These are phyloP conservation scores for Pichia sporocuriosa DNA, from an alignment of 805 yeast genomes.

Conservation along the genomic window DNA sequence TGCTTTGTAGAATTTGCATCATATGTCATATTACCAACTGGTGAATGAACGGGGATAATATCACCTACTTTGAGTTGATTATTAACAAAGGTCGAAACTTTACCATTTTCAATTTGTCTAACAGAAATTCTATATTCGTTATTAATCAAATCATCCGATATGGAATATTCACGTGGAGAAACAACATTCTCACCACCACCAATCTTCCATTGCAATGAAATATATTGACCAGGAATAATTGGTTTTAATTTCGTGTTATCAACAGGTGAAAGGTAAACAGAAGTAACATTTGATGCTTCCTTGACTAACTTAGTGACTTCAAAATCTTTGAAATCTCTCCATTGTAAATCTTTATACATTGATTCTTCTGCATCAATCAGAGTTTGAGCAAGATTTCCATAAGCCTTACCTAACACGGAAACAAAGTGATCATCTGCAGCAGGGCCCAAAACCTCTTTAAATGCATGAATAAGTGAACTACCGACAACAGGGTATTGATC, in stretches of 20 bases:
- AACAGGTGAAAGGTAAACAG: slow-evolving; percentile 43
- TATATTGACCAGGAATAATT: slow-evolving; percentile 39
- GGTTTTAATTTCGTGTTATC: slow-evolving; percentile 29
- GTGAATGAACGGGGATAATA: slow-evolving; percentile 45
- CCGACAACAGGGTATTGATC: slow-evolving; percentile 68
- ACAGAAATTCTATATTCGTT: slow-evolving; percentile 54
- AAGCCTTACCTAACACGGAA: slow-evolving; percentile 62
- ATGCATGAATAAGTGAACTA: slow-evolving; percentile 43
- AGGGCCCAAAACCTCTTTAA: slow-evolving; percentile 47
- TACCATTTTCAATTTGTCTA: slow-evolving; percentile 46
- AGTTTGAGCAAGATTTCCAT: slow-evolving; percentile 53
- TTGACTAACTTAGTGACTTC: slow-evolving; percentile 34
- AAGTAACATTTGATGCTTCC: slow-evolving; percentile 43
- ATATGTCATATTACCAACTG: slow-evolving; percentile 47
- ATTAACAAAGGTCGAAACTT: slow-evolving; percentile 46
- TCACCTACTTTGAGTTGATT: slow-evolving; percentile 42
- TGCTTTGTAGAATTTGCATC: slow-evolving; percentile 21
- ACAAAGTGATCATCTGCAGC: slow-evolving; percentile 55
- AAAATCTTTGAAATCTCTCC: slow-evolving; percentile 57
- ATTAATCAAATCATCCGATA: slow-evolving; percentile 35
- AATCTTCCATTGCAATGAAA: slow-evolving; percentile 30
- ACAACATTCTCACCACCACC: slow-evolving; percentile 31
- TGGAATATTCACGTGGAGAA: slow-evolving; percentile 51
- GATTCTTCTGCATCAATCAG: slow-evolving; percentile 49
- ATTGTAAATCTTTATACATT: slow-evolving; percentile 36